Evolutionary conservation across 1,284 basidiomycete species (phyloP).

Genomic region (Exsudoporus floridanus): DNA sequence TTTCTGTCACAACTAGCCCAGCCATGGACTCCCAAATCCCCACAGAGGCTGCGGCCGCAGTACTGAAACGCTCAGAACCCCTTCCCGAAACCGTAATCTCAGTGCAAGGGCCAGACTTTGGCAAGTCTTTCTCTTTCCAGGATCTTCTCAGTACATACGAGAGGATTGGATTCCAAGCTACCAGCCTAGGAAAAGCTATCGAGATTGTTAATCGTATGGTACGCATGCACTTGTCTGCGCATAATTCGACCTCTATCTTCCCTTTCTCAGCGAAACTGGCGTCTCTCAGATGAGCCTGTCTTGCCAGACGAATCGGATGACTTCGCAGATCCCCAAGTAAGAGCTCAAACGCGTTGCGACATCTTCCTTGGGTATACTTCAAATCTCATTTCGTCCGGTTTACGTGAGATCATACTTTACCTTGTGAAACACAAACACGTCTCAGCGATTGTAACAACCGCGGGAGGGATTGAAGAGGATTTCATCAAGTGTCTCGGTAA

Average conservation of each 20-base stretch:
- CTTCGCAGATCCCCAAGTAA: conserved; percentile 55
- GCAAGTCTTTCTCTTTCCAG: conserved; percentile 65
- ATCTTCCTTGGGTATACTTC: conserved; percentile 99
- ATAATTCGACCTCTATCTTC: conserved; percentile 6
- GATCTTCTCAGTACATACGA: conserved; percentile 79
- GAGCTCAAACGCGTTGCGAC: conserved; percentile 72
- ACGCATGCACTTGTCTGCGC: conserved; percentile 16
- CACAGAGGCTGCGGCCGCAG: conserved; percentile 61
- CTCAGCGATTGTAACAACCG: conserved; percentile 91
- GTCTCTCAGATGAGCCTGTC: conserved; percentile 78
- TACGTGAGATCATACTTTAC: conserved; percentile 91
- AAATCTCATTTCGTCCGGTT: conserved; percentile 96
- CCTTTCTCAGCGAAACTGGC: conserved; percentile 67
- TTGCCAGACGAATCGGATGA: conserved; percentile 67
- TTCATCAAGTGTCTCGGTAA: conserved; percentile 98
- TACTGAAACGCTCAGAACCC: conserved; percentile 78
- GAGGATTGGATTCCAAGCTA: conserved; percentile 95
- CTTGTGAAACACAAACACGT: conserved; percentile 95
- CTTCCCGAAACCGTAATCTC: conserved; percentile 71
- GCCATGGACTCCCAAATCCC: conserved; percentile 45
- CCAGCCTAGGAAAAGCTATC: conserved; percentile 85
- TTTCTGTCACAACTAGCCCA: background rate
- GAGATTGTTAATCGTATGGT: conserved; percentile 92
- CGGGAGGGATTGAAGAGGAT: conserved; percentile 98
- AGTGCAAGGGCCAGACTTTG: conserved; percentile 88